Conservation (phyloP, 208 protist genomes). For the Herpetomonas tarakana region DNA sequence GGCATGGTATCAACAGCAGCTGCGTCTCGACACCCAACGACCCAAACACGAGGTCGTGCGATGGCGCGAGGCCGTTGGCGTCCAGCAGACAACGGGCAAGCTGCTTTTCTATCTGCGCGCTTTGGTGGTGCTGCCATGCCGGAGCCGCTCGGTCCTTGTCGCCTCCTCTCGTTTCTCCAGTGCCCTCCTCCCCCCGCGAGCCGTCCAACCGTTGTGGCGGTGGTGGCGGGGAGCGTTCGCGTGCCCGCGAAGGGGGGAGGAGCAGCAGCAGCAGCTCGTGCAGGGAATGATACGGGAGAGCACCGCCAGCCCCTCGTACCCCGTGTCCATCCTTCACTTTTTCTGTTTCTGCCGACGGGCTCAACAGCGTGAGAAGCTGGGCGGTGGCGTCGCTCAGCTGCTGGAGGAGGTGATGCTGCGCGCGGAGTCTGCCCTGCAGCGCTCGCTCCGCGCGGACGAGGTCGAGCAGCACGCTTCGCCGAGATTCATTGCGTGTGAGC, state of each 20-base stretch:
- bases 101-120: not conserved
- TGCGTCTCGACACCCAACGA: constrained; percentile 8
- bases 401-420: constrained; percentile 18
- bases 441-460: constrained; percentile 17
- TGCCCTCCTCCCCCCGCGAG: no score
- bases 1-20: not conserved
- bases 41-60: constrained; percentile 17
- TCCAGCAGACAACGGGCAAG: constrained; percentile 11
- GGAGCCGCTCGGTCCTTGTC: no score
- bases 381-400: constrained; percentile 15
- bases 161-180: no score
- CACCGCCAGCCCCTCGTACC: not conserved
- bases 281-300: constrained; percentile 21
- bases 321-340: not conserved
- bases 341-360: not conserved
- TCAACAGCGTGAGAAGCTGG: constrained; percentile 10
- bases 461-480: constrained; percentile 13
- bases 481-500: not conserved
- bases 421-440: constrained; percentile 16
- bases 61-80: constrained; percentile 6
- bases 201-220: no score
- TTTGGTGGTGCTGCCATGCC: no score
- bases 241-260: constrained; percentile 3
- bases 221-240: not conserved
- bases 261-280: constrained; percentile 31